Evolutionary conservation across 1,284 basidiomycete genomes (phyloP), one percentile per base, ranked within the genome.

Genomic region (Rhodotorula sp.): DNA sequence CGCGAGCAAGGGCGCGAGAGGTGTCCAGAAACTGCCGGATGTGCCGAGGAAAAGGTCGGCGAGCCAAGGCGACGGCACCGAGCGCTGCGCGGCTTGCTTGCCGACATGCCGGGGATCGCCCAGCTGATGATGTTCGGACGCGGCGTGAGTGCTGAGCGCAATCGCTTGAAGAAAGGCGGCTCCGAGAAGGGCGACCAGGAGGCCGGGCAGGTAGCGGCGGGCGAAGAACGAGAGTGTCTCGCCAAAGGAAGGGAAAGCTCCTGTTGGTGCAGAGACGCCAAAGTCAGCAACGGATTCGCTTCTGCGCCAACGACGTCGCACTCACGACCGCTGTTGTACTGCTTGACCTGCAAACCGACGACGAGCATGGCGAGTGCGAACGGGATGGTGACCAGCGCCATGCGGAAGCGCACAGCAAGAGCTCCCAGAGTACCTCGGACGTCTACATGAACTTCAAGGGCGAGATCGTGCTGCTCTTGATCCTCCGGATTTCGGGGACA

Each of bases 361-460:
- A 75, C 66, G 47, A 76, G 60, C 58, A 77, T 62, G 43, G 72
- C 65, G 21, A 79, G 49, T 21, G 77, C 72, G 14, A 72, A 69
- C 18, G 78, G 78, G 46, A 78, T 73, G 4, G 74, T 66, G 15
- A 77, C 77, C 16, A 77, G 31, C 23, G 77, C 71, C 58, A 78
- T 74, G 31, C 78, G 62, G 67, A 77, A 79, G 29, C 78, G 61
- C 56, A 74, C 65, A 21, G 76, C 69, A 12, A 78, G 48, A 10
- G 47, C 67, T 5, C 73, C 73, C 1, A 77, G 58, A 20, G 77
- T 78, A 5, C 61, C 68, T 49, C 62, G 47, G 47, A 72, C 23
- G 60, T 78, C 76, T 20, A 79, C 64, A 3, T n/a, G 57, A 31
- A 79, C 48, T 65, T 66, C 58, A n/a, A 78, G 21, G 4, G 67